Evolutionary conservation across 2,329 filamentous ascomycete genomes (phyloP).

Genomic region (Aspergillus flavus): DNA sequence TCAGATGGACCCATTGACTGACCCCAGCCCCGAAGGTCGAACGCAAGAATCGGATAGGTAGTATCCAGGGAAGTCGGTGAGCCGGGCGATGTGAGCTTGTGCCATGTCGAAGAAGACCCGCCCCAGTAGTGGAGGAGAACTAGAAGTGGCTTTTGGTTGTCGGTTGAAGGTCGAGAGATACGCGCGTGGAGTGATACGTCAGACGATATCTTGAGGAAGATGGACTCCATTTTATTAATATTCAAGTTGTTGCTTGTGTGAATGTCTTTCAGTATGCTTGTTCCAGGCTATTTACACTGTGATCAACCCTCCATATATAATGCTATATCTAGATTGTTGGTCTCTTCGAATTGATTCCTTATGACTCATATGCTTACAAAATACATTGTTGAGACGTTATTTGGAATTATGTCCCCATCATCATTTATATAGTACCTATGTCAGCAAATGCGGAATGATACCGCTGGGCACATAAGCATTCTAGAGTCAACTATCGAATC

Average conservation of each 20-base stretch:
- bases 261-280: not conserved
- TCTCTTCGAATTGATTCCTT: not conserved
- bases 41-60: constrained; percentile 26
- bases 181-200: constrained; percentile 16
- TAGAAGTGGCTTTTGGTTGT: constrained; percentile 20
- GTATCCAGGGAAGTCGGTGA: constrained; percentile 19
- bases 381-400: not conserved
- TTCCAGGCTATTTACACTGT: too few species aligned
- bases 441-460: not conserved
- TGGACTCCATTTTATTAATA: not conserved
- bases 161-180: constrained; percentile 9
- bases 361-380: not conserved
- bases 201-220: constrained; percentile 5
- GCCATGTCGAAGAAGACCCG: constrained; percentile 39
- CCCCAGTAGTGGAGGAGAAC: constrained; percentile 46
- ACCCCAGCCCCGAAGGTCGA: constrained; percentile 45
- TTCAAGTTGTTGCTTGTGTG: not conserved
- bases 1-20: constrained; percentile 32
- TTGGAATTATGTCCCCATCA: not conserved
- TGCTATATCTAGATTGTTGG: not conserved
- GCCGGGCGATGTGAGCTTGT: constrained; percentile 25
- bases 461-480: not conserved
- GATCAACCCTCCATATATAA: not conserved
- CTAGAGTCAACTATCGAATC: not conserved
- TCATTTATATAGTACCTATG: not conserved